These are phyloP conservation scores for Parachaetomium inaequale DNA, from an alignment of 495 filamentous ascomycete genomes.

Conservation along the genomic window DNA sequence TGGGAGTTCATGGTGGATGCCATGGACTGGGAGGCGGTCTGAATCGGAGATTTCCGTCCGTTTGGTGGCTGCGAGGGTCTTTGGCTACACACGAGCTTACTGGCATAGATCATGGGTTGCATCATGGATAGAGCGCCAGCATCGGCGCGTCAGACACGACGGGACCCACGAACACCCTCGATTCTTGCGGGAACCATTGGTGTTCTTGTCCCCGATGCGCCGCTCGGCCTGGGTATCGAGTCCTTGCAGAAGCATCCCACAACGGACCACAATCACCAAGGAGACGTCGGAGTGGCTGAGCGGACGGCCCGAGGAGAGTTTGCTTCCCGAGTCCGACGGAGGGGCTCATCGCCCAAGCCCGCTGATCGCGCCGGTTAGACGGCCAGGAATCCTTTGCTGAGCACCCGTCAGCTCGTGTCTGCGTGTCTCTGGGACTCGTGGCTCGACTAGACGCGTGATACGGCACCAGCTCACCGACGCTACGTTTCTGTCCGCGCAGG, in stretches of 20 bases:
- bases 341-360: background rate
- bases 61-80: background rate
- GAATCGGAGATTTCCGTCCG: background rate
- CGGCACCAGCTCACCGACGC: background rate
- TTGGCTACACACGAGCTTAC: background rate
- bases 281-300: too few species aligned
- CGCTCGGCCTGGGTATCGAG: too few species aligned
- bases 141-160: too few species aligned
- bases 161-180: too few species aligned
- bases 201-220: too few species aligned
- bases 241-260: too few species aligned
- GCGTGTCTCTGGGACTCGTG: background rate
- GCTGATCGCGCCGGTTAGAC: background rate
- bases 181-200: too few species aligned
- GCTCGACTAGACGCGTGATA: background rate
- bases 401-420: background rate
- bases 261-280: too few species aligned
- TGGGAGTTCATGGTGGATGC: constrained; percentile 63
- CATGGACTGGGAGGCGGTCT: constrained; percentile 63
- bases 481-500: background rate
- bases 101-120: background rate
- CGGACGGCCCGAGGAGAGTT: too few species aligned
- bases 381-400: background rate
- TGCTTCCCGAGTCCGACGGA: background rate
- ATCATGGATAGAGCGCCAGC: background rate